These are phyloP conservation scores for Tulasnella sp. DNA, from an alignment of 768 basidiomycete species.

Conservation along the genomic window DNA sequence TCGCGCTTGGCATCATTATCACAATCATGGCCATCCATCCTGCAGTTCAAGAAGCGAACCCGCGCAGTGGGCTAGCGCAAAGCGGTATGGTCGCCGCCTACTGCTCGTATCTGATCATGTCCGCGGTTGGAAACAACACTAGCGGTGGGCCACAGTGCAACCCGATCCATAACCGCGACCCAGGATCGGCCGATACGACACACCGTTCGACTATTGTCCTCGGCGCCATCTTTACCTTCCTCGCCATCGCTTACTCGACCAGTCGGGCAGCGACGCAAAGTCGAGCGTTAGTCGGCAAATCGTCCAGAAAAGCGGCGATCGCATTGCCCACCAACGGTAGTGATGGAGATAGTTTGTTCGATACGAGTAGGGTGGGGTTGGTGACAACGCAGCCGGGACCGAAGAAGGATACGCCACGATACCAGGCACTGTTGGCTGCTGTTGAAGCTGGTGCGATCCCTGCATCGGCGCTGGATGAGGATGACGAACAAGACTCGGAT, in stretches of 20 bases:
- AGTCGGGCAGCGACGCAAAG: conserved; percentile 93
- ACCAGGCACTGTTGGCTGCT: conserved; percentile 89
- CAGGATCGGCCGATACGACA: conserved; percentile 46
- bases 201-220: conserved; percentile 79
- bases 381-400: conserved; percentile 71
- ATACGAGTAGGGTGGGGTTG: conserved; percentile 27
- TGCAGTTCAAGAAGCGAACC: conserved; percentile 80
- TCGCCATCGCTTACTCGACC: conserved; percentile 97
- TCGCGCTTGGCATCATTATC: conserved; percentile 65
- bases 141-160: conserved; percentile 65
- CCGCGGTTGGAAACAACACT: conserved; percentile 86
- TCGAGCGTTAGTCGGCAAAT: conserved; percentile 70
- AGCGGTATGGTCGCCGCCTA: conserved; percentile 96
- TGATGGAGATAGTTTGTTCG: conserved; percentile 30
- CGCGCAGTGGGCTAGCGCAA: conserved; percentile 89
- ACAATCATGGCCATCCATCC: conserved; percentile 79
- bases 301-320: conserved; percentile 51
- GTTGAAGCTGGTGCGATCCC: conserved; percentile 96
- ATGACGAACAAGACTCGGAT: conserved; percentile 41
- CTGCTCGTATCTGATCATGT: conserved; percentile 90
- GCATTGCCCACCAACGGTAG: conserved; percentile 44
- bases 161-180: conserved; percentile 54
- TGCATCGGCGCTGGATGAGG: conserved; percentile 76
- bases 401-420: conserved; percentile 74
- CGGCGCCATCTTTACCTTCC: conserved; percentile 91